A percentile compares a stretch with the other conserved stretches of the same genome.
phyloP scores from a whole-genome alignment of 2,329 filamentous ascomycete genomes.

The Myriosclerotinia curreyana region DNA sequence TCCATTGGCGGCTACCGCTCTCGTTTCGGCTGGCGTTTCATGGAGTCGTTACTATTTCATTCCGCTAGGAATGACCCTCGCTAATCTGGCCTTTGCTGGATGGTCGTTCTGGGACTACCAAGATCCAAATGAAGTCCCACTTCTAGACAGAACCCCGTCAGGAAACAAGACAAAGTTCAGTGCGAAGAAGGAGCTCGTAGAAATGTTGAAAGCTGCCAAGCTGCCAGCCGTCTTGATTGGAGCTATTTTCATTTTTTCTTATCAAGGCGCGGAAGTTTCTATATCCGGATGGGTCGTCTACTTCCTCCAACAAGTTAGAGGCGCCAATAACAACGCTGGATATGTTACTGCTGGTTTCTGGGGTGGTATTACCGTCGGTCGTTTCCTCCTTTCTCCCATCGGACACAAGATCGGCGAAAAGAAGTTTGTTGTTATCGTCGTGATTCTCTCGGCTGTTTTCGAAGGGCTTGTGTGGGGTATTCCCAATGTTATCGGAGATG shows the following conservation, averaged over 20 bases:
- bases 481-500: constrained; percentile 69
- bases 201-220: constrained; percentile 48
- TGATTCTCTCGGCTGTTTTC: constrained; percentile 60
- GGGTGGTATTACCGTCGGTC: constrained; percentile 72
- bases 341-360: constrained; percentile 74
- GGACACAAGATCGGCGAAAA: constrained; percentile 69
- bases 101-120: constrained; percentile 73
- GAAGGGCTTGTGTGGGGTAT: constrained; percentile 77
- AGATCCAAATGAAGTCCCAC: constrained; percentile 49
- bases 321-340: constrained; percentile 67
- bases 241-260: constrained; percentile 79
- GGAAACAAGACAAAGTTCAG: constrained; percentile 35
- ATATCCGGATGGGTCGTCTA: constrained; percentile 86
- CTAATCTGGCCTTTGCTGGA: constrained; percentile 55
- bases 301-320: constrained; percentile 73
- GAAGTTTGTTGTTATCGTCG: constrained; percentile 61
- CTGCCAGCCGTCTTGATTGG: constrained; percentile 63
- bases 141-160: constrained; percentile 46
- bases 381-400: constrained; percentile 66
- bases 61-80: constrained; percentile 54
- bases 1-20: constrained; percentile 70
- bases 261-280: constrained; percentile 80
- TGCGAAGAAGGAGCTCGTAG: constrained; percentile 39
- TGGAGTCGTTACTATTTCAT: constrained; percentile 76
- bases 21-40: constrained; percentile 57